These are phyloP conservation scores for Trapa bicornis DNA, from an alignment of 345 rosid species.

Conservation along the genomic window DNA sequence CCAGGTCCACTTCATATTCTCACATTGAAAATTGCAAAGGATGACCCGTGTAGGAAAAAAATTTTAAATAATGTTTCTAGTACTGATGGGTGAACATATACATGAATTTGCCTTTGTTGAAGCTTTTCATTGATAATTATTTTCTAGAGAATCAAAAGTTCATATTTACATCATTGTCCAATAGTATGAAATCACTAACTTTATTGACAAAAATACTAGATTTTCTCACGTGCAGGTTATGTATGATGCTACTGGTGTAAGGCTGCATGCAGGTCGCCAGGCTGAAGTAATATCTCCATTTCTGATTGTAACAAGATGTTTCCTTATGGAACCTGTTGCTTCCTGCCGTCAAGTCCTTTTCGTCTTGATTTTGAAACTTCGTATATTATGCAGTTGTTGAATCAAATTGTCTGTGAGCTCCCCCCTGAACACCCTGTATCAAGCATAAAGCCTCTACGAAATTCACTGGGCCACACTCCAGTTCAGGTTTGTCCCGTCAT, in stretches of 20 bases:
- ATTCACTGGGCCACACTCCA: conserved; percentile 58
- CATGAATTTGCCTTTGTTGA: not conserved
- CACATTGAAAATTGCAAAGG: not conserved
- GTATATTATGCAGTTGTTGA: conserved; percentile 31
- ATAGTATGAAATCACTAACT: not conserved
- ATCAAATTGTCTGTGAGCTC: conserved; percentile 58
- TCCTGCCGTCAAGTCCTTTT: not conserved
- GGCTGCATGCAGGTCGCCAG: conserved; percentile 64
- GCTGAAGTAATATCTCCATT: conserved; percentile 38
- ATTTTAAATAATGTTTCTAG: not conserved
- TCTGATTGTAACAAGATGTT: not conserved
- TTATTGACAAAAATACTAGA: not conserved
- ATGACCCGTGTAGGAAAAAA: too few species aligned
- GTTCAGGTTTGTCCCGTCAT: conserved; percentile 30
- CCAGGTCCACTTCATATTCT: conserved; percentile 24
- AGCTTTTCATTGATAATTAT: not conserved
- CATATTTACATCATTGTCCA: not conserved
- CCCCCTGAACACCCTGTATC: conserved; percentile 57
- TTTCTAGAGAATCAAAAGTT: not conserved
- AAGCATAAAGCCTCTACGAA: conserved; percentile 40
- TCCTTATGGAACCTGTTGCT: not conserved
- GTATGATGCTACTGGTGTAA: conserved; percentile 62
- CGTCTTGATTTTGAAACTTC: not conserved
- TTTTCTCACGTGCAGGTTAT: conserved; percentile 33
- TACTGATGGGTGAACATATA: not conserved